Conservation (phyloP, 2,329 filamentous ascomycete species). For the Pseudohalonectria lignicola region DNA sequence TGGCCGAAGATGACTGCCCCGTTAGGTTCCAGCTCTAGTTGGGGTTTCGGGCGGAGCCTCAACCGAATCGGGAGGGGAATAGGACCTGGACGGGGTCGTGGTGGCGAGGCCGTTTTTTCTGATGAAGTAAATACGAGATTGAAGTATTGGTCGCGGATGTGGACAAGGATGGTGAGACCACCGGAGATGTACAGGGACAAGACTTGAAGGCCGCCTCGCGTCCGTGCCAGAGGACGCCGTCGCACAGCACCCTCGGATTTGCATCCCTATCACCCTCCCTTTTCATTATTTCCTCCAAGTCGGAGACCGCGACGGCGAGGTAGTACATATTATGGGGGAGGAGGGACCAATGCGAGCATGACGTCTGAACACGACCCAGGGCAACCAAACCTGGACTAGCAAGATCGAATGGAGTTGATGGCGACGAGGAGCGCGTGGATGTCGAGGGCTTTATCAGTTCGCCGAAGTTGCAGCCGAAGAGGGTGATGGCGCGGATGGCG, state of each 20-base stretch:
- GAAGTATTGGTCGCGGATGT: too few species aligned
- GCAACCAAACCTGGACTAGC: neutral
- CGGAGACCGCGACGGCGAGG: neutral
- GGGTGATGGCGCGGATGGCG: constrained; percentile 9
- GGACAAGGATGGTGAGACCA: neutral
- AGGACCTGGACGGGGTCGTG: neutral
- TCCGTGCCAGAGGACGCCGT: neutral
- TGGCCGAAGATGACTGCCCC: neutral
- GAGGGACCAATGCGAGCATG: neutral
- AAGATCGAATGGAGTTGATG: neutral
- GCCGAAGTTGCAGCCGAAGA: constrained; percentile 12
- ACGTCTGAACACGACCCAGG: too few species aligned
- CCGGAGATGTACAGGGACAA: neutral
- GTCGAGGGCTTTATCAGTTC: constrained; percentile 7
- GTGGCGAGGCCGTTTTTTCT: neutral
- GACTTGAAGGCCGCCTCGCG: neutral
- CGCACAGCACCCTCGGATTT: neutral
- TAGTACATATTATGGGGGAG: neutral
- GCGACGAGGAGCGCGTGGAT: too few species aligned
- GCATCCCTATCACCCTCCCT: neutral
- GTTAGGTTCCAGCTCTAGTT: neutral
- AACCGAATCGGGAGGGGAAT: neutral
- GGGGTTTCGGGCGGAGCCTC: neutral
- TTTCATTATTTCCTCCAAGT: neutral
- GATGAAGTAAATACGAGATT: too few species aligned